Conservation (phyloP, 305 asterid genomes). For the Andrographis paniculata region DNA sequence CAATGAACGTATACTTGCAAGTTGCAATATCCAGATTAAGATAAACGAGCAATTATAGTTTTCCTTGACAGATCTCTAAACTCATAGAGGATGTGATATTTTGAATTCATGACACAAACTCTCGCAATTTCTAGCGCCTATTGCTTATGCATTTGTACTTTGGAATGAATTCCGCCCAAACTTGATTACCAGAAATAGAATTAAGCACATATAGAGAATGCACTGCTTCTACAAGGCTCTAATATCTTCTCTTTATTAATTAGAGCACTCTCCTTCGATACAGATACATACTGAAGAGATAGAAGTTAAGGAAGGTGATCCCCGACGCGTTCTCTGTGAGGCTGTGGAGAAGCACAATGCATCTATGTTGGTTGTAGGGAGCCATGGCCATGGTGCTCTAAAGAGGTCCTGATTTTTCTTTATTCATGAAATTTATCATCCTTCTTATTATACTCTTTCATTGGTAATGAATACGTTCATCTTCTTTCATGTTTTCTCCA, state of each 20-base stretch:
- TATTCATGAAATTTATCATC: too few relatives aligned
- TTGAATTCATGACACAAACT: neutral
- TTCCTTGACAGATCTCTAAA: too few relatives aligned
- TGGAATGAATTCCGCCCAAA: neutral
- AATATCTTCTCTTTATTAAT: too few relatives aligned
- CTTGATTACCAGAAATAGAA: neutral
- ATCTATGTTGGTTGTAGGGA: neutral
- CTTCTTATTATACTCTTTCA: too few relatives aligned
- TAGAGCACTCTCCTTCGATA: neutral
- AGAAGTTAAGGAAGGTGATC: neutral
- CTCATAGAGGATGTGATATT: neutral
- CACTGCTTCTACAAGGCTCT: neutral
- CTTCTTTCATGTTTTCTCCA: too few relatives aligned
- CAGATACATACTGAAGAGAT: neutral
- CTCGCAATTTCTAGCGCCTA: neutral
- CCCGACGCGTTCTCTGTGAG: neutral
- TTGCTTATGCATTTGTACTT: neutral
- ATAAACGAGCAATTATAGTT: too few relatives aligned
- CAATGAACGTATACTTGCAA: too few relatives aligned
- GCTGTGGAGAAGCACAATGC: constrained; percentile 1
- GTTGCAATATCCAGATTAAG: too few relatives aligned
- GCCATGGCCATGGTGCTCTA: constrained; percentile 1
- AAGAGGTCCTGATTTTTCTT: neutral
- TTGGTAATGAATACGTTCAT: too few relatives aligned
- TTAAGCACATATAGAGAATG: neutral